Conservation (phyloP, 192 early-diverging fungal genomes). For the Linnemannia exigua region DNA sequence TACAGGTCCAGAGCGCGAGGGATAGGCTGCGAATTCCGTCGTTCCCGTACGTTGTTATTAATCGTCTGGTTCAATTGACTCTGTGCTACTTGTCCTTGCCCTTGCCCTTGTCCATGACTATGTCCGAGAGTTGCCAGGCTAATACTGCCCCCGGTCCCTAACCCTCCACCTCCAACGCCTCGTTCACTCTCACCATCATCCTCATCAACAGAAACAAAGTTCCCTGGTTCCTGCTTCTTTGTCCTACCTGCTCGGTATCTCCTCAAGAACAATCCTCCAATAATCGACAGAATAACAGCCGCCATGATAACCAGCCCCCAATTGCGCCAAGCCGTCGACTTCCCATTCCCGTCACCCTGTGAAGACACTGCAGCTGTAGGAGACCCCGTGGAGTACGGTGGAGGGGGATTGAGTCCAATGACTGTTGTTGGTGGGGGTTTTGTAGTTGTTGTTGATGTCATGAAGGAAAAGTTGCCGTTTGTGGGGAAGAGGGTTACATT, state of each 20-base stretch:
- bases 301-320: constrained; percentile 20
- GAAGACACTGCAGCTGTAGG: not conserved
- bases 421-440: constrained; percentile 41
- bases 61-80: constrained; percentile 5
- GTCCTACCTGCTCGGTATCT: constrained; percentile 24
- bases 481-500: constrained; percentile 35
- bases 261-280: constrained; percentile 21
- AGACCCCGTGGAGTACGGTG: constrained; percentile 12
- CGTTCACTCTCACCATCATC: constrained; percentile 22
- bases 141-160: constrained; percentile 15
- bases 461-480: not conserved
- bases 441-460: constrained; percentile 19
- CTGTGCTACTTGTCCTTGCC: not conserved
- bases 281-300: constrained; percentile 7
- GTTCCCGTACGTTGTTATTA: constrained; percentile 29
- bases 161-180: not conserved
- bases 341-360: constrained; percentile 8
- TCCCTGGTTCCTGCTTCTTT: constrained; percentile 48
- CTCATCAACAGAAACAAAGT: constrained; percentile 32
- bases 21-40: constrained; percentile 46
- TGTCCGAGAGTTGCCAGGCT: constrained; percentile 25
- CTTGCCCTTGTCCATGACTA: constrained; percentile 1
- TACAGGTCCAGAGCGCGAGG: constrained; percentile 32
- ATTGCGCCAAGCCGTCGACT: constrained; percentile 19
- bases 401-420: constrained; percentile 18